A percentile compares a stretch with the other conserved stretches of the same genome.
Conservation (phyloP, 2,329 filamentous ascomycete genomes). For the Talaromyces amestolkiae region DNA sequence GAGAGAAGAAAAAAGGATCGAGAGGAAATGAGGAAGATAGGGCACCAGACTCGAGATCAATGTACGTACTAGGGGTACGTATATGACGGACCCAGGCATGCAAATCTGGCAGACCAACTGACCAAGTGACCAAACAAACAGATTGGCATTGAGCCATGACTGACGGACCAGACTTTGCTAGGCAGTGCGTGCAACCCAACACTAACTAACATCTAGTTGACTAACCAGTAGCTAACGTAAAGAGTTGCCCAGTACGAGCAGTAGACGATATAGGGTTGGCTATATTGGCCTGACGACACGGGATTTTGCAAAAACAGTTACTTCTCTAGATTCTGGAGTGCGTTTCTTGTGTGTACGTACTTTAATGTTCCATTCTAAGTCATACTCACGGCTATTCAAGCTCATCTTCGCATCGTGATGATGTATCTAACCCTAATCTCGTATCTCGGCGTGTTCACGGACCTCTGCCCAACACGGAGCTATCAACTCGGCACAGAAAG, state of each 20-base stretch:
- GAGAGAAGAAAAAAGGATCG: slow-evolving; percentile 24
- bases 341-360: background rate
- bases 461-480: background rate
- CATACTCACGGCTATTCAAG: background rate
- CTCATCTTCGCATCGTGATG: background rate
- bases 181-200: background rate
- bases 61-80: background rate
- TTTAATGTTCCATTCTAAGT: background rate
- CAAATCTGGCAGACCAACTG: background rate
- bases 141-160: background rate
- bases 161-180: background rate
- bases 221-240: background rate
- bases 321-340: background rate
- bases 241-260: background rate
- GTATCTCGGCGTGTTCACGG: background rate
- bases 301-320: background rate
- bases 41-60: slow-evolving; percentile 7
- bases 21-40: slow-evolving; percentile 20
- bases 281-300: background rate
- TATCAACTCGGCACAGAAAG: background rate
- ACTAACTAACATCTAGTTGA: background rate
- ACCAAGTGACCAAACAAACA: background rate
- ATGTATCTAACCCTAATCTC: background rate
- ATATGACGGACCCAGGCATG: background rate
- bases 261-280: background rate